Conservation (phyloP, 192 early-diverging fungal genomes). For the Podila epigama region DNA sequence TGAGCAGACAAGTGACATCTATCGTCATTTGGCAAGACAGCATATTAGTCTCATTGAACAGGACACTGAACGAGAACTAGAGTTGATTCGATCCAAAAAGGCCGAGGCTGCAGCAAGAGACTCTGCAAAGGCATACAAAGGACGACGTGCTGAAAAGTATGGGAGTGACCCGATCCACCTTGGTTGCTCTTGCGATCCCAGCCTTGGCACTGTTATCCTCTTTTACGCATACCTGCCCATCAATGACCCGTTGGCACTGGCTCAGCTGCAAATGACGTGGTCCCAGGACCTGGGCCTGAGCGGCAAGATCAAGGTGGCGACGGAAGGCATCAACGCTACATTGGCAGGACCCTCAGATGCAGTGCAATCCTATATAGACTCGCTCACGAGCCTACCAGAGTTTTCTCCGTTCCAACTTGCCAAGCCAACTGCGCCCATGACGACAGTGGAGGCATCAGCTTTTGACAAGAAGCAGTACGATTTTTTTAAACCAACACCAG, state of each 20-base stretch:
- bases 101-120: not conserved
- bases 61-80: not conserved
- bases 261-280: conserved; percentile 44
- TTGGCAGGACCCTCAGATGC: conserved; percentile 56
- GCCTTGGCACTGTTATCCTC: conserved; percentile 52
- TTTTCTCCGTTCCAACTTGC: conserved; percentile 11
- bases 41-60: conserved; percentile 22
- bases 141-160: conserved; percentile 38
- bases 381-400: conserved; percentile 28
- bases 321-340: conserved; percentile 74
- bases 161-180: conserved; percentile 54
- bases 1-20: conserved; percentile 12
- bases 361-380: conserved; percentile 56
- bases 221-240: conserved; percentile 57
- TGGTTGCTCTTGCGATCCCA: conserved; percentile 46
- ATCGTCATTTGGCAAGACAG: conserved; percentile 18
- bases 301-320: conserved; percentile 61
- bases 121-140: conserved; percentile 2
- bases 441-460: not conserved
- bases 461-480: conserved; percentile 21
- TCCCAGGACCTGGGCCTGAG: conserved; percentile 40
- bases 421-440: not conserved
- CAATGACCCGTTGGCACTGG: conserved; percentile 41
- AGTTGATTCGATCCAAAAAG: not conserved
- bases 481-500: conserved; percentile 73